A percentile compares a stretch with the other conserved stretches of the same genome.
phyloP scores from a whole-genome alignment of 2,329 filamentous ascomycete species.

The Scedosporium aurantiacum region DNA sequence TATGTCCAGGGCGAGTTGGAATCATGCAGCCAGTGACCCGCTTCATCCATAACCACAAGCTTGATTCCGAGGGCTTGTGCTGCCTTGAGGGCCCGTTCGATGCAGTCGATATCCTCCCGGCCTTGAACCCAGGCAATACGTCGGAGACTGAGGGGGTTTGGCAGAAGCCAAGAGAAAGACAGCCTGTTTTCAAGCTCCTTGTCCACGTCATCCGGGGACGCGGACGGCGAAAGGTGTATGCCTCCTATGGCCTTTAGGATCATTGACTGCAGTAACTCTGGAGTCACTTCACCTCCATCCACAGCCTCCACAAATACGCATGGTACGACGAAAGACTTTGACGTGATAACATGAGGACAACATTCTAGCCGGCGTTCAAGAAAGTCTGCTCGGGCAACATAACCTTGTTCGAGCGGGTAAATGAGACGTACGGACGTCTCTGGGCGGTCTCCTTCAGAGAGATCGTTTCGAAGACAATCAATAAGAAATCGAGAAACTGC shows the following conservation, averaged over 20 bases:
- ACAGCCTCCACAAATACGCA: neutral
- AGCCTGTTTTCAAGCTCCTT: neutral
- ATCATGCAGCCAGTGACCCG: slow-evolving; percentile 27
- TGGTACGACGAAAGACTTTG: neutral
- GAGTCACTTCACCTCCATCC: neutral
- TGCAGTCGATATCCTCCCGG: slow-evolving; percentile 8
- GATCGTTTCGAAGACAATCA: neutral
- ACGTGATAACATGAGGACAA: neutral
- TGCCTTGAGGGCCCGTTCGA: slow-evolving; percentile 10
- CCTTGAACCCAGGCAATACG: slow-evolving; percentile 10
- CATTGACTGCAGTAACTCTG: neutral
- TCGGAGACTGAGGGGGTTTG: neutral
- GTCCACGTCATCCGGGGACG: neutral
- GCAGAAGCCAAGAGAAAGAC: neutral
- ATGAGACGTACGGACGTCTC: neutral
- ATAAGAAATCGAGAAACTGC: neutral
- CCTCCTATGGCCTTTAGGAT: neutral
- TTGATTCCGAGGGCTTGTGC: slow-evolving; percentile 23
- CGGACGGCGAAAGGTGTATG: neutral
- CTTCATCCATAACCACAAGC: slow-evolving; percentile 23
- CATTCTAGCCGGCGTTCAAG: neutral
- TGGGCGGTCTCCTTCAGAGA: neutral
- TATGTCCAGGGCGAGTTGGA: slow-evolving; percentile 11
- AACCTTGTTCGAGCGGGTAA: neutral
- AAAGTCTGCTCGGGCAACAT: neutral